Base-by-base conservation (phyloP, 352 stramenopile species). In the Globisporangium nodosum region DNA sequence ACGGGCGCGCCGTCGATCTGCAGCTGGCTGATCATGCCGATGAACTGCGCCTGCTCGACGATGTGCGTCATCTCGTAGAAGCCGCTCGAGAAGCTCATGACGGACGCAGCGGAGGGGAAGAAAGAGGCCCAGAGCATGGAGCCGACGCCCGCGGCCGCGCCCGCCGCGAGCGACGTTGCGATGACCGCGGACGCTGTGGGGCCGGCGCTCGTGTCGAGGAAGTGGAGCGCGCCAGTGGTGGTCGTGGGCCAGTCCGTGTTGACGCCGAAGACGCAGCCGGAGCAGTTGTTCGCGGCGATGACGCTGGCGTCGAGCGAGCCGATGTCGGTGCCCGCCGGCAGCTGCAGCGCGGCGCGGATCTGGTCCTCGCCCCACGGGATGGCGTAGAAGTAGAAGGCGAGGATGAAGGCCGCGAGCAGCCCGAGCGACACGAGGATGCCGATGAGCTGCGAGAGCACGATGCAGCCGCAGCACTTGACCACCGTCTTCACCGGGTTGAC, bases 1-100 rank as follows among this genome's bases (percentile, higher is more conserved):
- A 73, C 74, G 9, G 85, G 85, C 13, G 85, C 80, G 40, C 84
- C 85, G 27, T 78, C 61, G 45, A 92, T 78, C 37, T 83, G 69
- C 9, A 95, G 64, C 56, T 95, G 85, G 51, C 80, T 85, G 63
- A 95, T 90, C 70, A 92, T 88, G 37, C 81, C 68, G 45, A 86
- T 86, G 61, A 93, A 94, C 64, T 95, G 85, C 11, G 78, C 82
- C 64, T 93, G 84, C 61, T 93, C 85, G 48, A 95, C 63, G 54
- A 95, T 91, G 63, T 90, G 79, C 9, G 79, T 88, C 74, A 95
- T 90, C 65, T 94, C 85, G 60, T 92, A 90, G 59, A 91, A 91
- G 3, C 81, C 81, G 30, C 66, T 70, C 0, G 82, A 80, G 48
- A 89, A 78, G 63, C 83, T 92, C 33, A 88, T 52, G 20, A 69